Percentiles rank a stretch among this genome's conserved stretches.
Evolutionary conservation across 2,329 filamentous ascomycete genomes (phyloP).

Genomic region (Stagonosporopsis chrysanthemi): DNA sequence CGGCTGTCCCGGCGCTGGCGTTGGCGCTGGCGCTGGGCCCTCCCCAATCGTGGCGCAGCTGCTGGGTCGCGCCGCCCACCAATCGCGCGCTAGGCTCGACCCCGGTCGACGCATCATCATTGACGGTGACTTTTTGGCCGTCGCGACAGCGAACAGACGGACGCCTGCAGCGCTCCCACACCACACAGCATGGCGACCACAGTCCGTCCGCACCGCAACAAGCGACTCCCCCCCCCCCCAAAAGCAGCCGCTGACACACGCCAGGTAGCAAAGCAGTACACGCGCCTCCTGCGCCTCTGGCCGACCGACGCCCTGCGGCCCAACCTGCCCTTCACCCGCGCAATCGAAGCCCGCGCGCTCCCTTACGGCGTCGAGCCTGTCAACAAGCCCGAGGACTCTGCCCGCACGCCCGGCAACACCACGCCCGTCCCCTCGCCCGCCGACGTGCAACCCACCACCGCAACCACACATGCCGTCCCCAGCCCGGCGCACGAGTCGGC

Average conservation of each 20-base stretch:
- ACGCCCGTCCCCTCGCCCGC: conserved; percentile 17
- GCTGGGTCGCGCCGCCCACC: not conserved
- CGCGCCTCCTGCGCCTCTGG: conserved; percentile 59
- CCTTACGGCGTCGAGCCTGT: conserved; percentile 40
- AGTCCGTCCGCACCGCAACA: conserved; percentile 15
- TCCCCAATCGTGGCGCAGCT: conserved; percentile 12
- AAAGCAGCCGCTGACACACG: not conserved
- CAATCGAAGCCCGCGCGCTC: conserved; percentile 52
- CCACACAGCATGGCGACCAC: conserved; percentile 27
- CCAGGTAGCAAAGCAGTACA: conserved; percentile 57
- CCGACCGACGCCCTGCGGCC: conserved; percentile 60
- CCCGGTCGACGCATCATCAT: conserved; percentile 2
- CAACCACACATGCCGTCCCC: conserved; percentile 18
- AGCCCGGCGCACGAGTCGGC: conserved; percentile 48
- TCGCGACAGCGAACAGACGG: not conserved
- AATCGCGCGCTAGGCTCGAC: not conserved
- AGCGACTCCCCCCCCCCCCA: not conserved
- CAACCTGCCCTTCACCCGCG: conserved; percentile 54
- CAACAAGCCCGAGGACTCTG: conserved; percentile 22
- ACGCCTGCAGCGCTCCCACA: not conserved
- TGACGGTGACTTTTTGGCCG: conserved; percentile 6
- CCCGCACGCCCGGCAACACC: conserved; percentile 6
- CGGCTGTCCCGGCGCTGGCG: not conserved
- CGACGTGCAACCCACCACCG: conserved; percentile 14
- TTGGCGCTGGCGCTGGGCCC: not conserved